These are phyloP conservation scores for Fusarium penzigii DNA, from an alignment of 2,329 filamentous ascomycete species.

Conservation along the genomic window DNA sequence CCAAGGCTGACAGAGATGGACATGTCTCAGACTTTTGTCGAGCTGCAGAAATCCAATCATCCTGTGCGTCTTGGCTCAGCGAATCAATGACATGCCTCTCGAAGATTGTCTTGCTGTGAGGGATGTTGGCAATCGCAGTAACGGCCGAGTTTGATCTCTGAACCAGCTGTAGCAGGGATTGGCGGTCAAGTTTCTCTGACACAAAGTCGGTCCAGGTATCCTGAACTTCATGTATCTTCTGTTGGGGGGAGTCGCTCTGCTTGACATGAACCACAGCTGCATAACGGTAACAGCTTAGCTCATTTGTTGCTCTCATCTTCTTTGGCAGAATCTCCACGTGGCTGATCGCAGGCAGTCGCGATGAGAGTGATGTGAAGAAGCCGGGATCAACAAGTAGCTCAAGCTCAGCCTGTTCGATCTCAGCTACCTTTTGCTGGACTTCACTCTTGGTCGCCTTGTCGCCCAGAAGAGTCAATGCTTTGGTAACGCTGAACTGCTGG, in stretches of 20 bases:
- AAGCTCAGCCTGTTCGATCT: constrained; percentile 14
- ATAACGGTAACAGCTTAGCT: constrained; percentile 32
- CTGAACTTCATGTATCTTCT: constrained; percentile 10
- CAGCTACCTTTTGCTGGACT: constrained; percentile 10
- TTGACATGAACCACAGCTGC: constrained; percentile 26
- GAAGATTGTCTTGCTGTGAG: constrained; percentile 33
- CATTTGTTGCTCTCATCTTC: constrained; percentile 30
- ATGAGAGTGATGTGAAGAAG: constrained; percentile 24
- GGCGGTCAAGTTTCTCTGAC: constrained; percentile 2
- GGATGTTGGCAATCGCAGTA: constrained; percentile 27
- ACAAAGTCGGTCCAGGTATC: constrained; percentile 24
- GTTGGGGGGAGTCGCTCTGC: neutral
- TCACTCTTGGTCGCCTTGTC: constrained; percentile 3
- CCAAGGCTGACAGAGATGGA: constrained; percentile 12
- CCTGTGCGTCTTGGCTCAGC: neutral
- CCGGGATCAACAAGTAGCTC: constrained; percentile 29
- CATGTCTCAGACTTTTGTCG: neutral
- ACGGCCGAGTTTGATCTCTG: neutral
- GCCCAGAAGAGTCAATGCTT: constrained; percentile 2
- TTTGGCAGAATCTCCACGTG: constrained; percentile 34
- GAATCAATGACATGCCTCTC: constrained; percentile 23
- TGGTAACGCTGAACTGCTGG: constrained; percentile 19
- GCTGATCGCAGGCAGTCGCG: constrained; percentile 13
- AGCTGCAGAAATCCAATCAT: constrained; percentile 10
- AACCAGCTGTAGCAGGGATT: constrained; percentile 12